These are phyloP conservation scores for Talaromyces funiculosus DNA, from an alignment of 2,329 filamentous ascomycete species.

Conservation along the genomic window DNA sequence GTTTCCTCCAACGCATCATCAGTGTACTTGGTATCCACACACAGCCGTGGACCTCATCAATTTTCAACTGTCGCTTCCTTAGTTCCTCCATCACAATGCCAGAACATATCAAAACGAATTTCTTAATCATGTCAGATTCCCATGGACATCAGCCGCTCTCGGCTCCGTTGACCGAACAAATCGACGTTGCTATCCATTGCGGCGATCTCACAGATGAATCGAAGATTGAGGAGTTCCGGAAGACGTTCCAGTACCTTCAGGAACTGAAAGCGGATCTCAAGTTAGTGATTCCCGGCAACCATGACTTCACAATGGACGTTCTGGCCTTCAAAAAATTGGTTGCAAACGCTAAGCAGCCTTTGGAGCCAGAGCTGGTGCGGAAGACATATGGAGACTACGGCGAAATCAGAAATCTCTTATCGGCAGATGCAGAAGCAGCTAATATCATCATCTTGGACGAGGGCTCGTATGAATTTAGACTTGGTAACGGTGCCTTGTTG, in stretches of 20 bases:
- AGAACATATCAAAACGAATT: slow-evolving; percentile 31
- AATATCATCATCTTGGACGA: slow-evolving; percentile 49
- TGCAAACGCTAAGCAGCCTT: slow-evolving; percentile 20
- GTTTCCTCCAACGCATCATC: no score
- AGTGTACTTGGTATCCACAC: no score
- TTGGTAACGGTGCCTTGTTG: slow-evolving; percentile 48
- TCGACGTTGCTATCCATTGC: slow-evolving; percentile 50
- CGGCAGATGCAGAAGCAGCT: slow-evolving; percentile 25
- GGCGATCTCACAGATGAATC: slow-evolving; percentile 48
- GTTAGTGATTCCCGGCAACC: slow-evolving; percentile 52
- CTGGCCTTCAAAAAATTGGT: slow-evolving; percentile 32
- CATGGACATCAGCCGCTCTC: slow-evolving; percentile 29
- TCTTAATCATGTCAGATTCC: slow-evolving; percentile 46
- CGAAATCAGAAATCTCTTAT: slow-evolving; percentile 37
- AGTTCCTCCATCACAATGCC: neutral
- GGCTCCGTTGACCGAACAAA: slow-evolving; percentile 25
- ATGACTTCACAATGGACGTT: slow-evolving; percentile 45
- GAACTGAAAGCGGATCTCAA: slow-evolving; percentile 47
- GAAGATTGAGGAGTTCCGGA: slow-evolving; percentile 36
- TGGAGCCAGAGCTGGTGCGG: slow-evolving; percentile 26
- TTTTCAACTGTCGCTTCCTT: no score
- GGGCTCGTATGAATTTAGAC: slow-evolving; percentile 44
- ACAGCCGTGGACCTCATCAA: no score
- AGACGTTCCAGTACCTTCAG: slow-evolving; percentile 41
- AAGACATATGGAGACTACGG: slow-evolving; percentile 38